Percentiles rank a stretch among this genome's conserved stretches.
Evolutionary conservation across 345 rosid genomes (phyloP).

Genomic region (Corchorus olitorius): DNA sequence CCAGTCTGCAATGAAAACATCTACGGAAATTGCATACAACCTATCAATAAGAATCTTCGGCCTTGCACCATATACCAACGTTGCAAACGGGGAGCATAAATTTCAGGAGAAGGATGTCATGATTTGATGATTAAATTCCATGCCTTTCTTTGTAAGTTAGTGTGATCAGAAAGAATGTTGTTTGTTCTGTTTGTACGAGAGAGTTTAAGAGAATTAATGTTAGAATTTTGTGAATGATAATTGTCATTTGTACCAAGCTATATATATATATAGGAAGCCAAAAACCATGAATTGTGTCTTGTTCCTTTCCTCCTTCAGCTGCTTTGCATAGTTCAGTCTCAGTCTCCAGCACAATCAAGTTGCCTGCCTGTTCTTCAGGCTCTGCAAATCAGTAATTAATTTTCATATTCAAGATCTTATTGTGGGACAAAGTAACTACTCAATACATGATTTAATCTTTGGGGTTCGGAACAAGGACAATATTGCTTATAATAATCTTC

Average conservation of each 20-base stretch:
- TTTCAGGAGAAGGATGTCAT: neutral
- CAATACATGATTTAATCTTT: too few species aligned
- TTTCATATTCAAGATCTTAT: neutral
- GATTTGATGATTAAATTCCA: neutral
- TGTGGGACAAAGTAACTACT: too few species aligned
- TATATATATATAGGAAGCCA: too few species aligned
- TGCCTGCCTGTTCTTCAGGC: neutral
- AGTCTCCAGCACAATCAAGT: neutral
- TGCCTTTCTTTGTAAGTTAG: neutral
- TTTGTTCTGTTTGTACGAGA: neutral
- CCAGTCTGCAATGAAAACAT: slow-evolving; percentile 5
- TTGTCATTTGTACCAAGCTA: too few species aligned
- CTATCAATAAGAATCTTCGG: neutral
- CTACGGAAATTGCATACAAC: slow-evolving; percentile 8
- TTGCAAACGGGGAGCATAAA: slow-evolving; percentile 6
- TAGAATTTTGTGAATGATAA: too few species aligned
- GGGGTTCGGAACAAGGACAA: too few species aligned
- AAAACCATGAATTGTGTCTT: too few species aligned
- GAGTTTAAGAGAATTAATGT: neutral
- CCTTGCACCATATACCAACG: slow-evolving; percentile 8
- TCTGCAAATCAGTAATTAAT: too few species aligned
- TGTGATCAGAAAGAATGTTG: neutral
- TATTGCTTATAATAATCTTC: too few species aligned
- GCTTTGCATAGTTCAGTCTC: neutral
- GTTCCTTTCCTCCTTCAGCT: too few species aligned